Base-by-base conservation (phyloP, 1,139 yeast genomes). In the Suhomyces atakaporum region DNA sequence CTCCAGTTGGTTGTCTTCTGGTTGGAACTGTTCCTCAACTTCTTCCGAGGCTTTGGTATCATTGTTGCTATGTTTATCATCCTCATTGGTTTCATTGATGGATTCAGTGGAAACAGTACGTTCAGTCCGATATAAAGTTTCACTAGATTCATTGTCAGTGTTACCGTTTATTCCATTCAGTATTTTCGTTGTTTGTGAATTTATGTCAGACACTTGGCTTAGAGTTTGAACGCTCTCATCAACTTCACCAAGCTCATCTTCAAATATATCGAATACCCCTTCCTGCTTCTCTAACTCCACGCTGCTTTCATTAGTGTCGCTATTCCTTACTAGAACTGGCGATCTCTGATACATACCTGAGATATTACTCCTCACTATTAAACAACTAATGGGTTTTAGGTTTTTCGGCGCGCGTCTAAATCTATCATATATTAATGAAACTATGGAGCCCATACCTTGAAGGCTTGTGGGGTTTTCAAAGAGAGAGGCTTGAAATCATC, bases 361-460 rank as follows among this genome's bases (percentile, higher is more conserved):
- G n/a, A n/a, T n/a, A n/a, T n/a, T n/a, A n/a, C n/a, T n/a, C n/a
- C n/a, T n/a, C n/a, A n/a, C n/a, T 15, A 15, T 15, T n/a, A 7
- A 16, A 12, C 26, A 25, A 26, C 7, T 11, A 10, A 29, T 11
- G 10, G 25, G 14, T 19, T 14, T 24, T 11, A 26, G 24, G n/a
- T n/a, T 18, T 18, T 18, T 5, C 20, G 20, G 20, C 31, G 26
- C 37, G 27, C 23, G 21, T 23, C 35, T 36, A 24, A 22, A 26
- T 36, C 40, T 36, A 29, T 36, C 16, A 19, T 36, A 32, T 27
- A 36, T 33, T 33, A 28, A n/a, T 29, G 29, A 13, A 7, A 27
- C 48, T 52, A 70, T 24, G 76, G 76, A 30, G 84, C 85, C 97
- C 97, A 89, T 49, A 87, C 84, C 59, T 90, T 85, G 61, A 87